Evolutionary conservation across 1,284 basidiomycete species (phyloP).

Genomic region (Sporisorium scitamineum): DNA sequence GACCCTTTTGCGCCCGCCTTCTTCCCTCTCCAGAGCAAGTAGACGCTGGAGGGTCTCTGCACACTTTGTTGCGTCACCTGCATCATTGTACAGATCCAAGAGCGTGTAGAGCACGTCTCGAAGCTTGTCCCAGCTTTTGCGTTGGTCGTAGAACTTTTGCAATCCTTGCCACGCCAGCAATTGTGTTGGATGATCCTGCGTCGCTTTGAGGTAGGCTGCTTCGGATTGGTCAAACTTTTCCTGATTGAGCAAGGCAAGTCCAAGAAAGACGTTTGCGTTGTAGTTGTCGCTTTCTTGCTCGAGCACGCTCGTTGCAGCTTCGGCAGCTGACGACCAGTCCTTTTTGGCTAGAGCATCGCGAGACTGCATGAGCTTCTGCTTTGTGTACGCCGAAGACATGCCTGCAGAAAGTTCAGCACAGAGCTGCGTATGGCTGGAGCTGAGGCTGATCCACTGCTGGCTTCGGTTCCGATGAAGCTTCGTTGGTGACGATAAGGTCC

Average conservation of each 20-base stretch:
- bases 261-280: slow-evolving; percentile 66
- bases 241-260: slow-evolving; percentile 58
- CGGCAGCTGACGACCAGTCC: slow-evolving; percentile 50
- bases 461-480: neutral
- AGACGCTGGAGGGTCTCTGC: slow-evolving; percentile 83
- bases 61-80: slow-evolving; percentile 79
- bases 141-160: slow-evolving; percentile 69
- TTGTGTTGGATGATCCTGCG: slow-evolving; percentile 63
- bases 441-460: neutral
- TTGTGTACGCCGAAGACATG: slow-evolving; percentile 53
- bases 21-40: slow-evolving; percentile 76
- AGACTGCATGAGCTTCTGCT: slow-evolving; percentile 61
- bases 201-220: slow-evolving; percentile 67
- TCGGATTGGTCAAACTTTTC: slow-evolving; percentile 53
- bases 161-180: slow-evolving; percentile 70
- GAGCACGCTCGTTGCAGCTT: slow-evolving; percentile 51
- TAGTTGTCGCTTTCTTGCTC: slow-evolving; percentile 65
- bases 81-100: slow-evolving; percentile 61
- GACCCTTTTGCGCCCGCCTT: slow-evolving; percentile 71
- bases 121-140: slow-evolving; percentile 64
- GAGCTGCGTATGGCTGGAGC: neutral
- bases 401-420: neutral
- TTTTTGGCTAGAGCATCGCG: slow-evolving; percentile 59
- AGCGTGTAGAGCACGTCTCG: slow-evolving; percentile 60
- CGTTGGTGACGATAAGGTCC: neutral